Evolutionary conservation across 2,329 filamentous ascomycete genomes (phyloP).

Genomic region (Aphanocladium album): DNA sequence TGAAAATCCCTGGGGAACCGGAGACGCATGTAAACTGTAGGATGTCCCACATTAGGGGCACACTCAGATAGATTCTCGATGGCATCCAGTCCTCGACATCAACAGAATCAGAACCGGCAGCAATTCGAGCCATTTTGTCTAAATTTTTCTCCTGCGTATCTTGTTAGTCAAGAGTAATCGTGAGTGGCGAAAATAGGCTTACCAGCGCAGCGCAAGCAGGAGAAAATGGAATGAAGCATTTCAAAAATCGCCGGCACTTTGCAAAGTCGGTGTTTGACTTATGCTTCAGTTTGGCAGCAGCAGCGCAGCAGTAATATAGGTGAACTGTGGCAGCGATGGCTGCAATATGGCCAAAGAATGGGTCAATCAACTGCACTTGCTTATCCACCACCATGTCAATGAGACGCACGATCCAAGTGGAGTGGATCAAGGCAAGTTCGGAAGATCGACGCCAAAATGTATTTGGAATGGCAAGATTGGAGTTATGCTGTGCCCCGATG

Average conservation of each 20-base stretch:
- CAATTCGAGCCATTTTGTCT: slow-evolving; percentile 44
- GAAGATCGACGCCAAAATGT: slow-evolving; percentile 50
- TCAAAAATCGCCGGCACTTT: slow-evolving; percentile 45
- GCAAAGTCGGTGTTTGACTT: slow-evolving; percentile 48
- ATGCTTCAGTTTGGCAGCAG: slow-evolving; percentile 41
- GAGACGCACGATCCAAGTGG: slow-evolving; percentile 50
- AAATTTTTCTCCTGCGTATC: slow-evolving; percentile 39
- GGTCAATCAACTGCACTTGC: slow-evolving; percentile 43
- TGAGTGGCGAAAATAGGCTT: slow-evolving; percentile 16
- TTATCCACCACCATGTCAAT: slow-evolving; percentile 51
- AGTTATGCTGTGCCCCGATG: slow-evolving; percentile 45
- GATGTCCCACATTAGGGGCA: slow-evolving; percentile 49
- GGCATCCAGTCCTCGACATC: slow-evolving; percentile 49
- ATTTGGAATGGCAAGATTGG: slow-evolving; percentile 47
- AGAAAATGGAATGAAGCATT: slow-evolving; percentile 43
- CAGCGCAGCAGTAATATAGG: slow-evolving; percentile 48
- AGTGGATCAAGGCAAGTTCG: slow-evolving; percentile 45
- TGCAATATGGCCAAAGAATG: slow-evolving; percentile 47
- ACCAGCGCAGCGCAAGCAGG: slow-evolving; percentile 42
- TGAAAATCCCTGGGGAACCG: slow-evolving; percentile 30
- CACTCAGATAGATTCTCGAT: slow-evolving; percentile 47
- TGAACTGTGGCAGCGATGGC: slow-evolving; percentile 50
- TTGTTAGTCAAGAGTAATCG: slow-evolving; percentile 13
- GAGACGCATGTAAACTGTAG: slow-evolving; percentile 42
- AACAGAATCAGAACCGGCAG: slow-evolving; percentile 42